Conservation (phyloP, 2,329 filamentous ascomycete genomes). For the Talaromyces sp. region DNA sequence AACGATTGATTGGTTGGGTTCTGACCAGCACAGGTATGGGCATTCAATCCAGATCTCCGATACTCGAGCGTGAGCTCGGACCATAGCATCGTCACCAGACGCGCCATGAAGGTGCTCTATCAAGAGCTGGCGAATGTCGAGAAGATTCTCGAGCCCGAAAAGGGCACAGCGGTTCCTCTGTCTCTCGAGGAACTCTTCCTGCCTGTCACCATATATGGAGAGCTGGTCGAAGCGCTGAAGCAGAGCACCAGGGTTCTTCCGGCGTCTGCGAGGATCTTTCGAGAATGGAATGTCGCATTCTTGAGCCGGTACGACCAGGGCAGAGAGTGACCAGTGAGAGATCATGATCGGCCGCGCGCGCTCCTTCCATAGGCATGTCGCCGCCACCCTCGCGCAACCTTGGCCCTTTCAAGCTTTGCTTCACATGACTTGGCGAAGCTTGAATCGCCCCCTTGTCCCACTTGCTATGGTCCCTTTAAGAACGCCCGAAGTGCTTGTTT, state of each 20-base stretch:
- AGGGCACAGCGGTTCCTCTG: slow-evolving; percentile 32
- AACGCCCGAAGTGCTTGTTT: background rate
- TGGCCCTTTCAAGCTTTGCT: slow-evolving; percentile 1
- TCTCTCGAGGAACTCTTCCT: slow-evolving; percentile 47
- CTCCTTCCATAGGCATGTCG: slow-evolving; percentile 5
- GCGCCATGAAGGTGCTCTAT: slow-evolving; percentile 57
- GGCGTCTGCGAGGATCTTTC: slow-evolving; percentile 44
- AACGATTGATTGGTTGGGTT: background rate
- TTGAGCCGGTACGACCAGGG: slow-evolving; percentile 39
- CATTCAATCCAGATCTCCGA: slow-evolving; percentile 55
- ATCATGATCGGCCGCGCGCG: background rate
- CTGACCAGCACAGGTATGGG: slow-evolving; percentile 44
- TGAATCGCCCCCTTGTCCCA: background rate
- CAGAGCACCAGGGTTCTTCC: slow-evolving; percentile 44
- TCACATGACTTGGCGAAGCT: slow-evolving; percentile 10
- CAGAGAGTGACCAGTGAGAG: background rate
- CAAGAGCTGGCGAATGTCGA: slow-evolving; percentile 30
- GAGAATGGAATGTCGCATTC: slow-evolving; percentile 51
- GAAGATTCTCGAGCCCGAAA: slow-evolving; percentile 29
- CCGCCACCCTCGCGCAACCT: slow-evolving; percentile 2
- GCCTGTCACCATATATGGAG: slow-evolving; percentile 31
- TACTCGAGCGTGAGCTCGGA: slow-evolving; percentile 45
- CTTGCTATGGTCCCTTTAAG: background rate
- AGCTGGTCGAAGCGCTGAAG: slow-evolving; percentile 31
- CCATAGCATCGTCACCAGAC: slow-evolving; percentile 29